Evolutionary conservation across 176 grass and related monocot genomes (phyloP).

Genomic region (Chrysopogon serrulatus): DNA sequence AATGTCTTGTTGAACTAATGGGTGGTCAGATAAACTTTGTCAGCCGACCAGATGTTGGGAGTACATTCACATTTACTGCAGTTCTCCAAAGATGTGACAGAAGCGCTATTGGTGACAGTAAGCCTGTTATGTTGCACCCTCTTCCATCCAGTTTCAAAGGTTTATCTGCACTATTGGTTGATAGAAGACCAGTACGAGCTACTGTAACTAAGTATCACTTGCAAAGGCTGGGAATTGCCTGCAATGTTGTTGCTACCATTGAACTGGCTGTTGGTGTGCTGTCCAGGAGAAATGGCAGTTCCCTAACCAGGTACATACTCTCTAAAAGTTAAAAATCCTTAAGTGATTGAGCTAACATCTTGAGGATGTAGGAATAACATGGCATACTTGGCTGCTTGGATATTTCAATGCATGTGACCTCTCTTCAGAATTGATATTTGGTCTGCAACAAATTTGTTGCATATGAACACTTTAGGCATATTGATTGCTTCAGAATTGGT

Average conservation of each 20-base stretch:
- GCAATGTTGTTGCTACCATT: constrained; percentile 45
- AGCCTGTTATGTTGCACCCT: constrained; percentile 50
- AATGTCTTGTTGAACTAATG: constrained; percentile 86
- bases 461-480: neutral
- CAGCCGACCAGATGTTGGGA: constrained; percentile 61
- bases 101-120: constrained; percentile 45
- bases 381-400: neutral
- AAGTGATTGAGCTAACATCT: constrained; percentile 7
- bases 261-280: constrained; percentile 43
- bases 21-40: constrained; percentile 78
- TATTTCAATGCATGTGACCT: neutral
- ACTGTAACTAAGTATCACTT: constrained; percentile 93
- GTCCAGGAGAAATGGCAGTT: constrained; percentile 59
- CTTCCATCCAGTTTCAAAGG: constrained; percentile 74
- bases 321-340: constrained; percentile 17
- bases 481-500: neutral
- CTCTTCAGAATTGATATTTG: neutral
- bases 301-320: constrained; percentile 49
- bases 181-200: constrained; percentile 75
- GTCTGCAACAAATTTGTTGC: constrained; percentile 16
- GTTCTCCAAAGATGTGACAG: constrained; percentile 46
- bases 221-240: constrained; percentile 72
- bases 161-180: constrained; percentile 66
- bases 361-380: neutral
- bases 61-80: constrained; percentile 84